Evolutionary conservation across 345 rosid species (phyloP), one percentile per base, ranked within the genome.

Genomic region (Kernera saxatilis): DNA sequence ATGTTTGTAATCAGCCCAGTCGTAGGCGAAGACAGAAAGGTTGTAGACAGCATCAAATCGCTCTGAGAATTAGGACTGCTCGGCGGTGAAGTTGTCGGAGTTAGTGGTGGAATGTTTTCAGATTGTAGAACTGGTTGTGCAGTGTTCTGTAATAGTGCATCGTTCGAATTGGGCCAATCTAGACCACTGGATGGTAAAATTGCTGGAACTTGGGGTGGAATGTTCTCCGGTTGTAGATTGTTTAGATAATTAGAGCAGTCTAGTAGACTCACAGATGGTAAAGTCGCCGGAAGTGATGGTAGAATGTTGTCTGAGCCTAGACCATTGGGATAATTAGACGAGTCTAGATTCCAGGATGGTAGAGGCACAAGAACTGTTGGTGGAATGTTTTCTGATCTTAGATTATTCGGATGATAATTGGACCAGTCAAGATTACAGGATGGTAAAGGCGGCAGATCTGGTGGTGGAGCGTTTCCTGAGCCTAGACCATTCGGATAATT

Each of bases 371-470:
- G 84, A 59, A 82, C 78, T 22, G 78, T 52, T 52, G 82, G 14
- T 26, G 5, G 2, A 3, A 57, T 2, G 2, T 1, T 22, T 6
- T 35, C 5, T 13, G 3, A 11, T 6, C 1, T 3, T 14, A 5
- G 10, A 46, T 5, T 60, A 52, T 77, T 77, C 0, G 85, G 73
- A 3, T 87, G 73, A 3, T 87, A 78, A 64, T 75, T 54, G 5
- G 91, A 86, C 22, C 88, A 87, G 45, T 77, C 85, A 43, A 85
- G 67, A 79, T 81, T 83, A 19, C 88, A 90, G 22, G 80, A 86
- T 7, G 90, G 80, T 26, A 26, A 17, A 39, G 13, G 51, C 29
- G 85, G 79, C 3, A 87, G 85, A 56, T 80, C 72, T 10, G 70
- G 54, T 29, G 82, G 53, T 41, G 25, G 71, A 39, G 35, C n/a